Percentiles rank a stretch among this genome's conserved stretches.
Evolutionary conservation across 202 grass and related monocot genomes (phyloP).

Genomic region (Hordeum pubiflorum): DNA sequence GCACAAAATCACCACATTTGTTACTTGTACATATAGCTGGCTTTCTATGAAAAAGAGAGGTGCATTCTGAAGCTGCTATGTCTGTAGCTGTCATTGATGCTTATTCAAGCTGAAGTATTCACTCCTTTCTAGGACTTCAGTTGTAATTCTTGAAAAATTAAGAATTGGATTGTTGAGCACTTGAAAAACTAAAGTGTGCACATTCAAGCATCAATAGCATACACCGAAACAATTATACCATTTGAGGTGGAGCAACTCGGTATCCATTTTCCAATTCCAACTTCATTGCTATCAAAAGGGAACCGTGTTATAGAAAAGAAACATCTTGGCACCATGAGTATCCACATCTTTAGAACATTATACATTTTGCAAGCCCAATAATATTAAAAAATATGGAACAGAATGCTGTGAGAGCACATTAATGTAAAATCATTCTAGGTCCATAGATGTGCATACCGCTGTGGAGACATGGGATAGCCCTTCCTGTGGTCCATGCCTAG

Average conservation of each 20-base stretch:
- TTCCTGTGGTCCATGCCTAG: conserved; percentile 91
- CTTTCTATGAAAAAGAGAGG: no score
- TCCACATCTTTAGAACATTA: background rate
- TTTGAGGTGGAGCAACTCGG: background rate
- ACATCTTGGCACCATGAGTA: background rate
- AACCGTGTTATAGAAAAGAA: background rate
- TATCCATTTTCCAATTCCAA: background rate
- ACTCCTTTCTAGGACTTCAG: background rate
- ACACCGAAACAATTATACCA: background rate
- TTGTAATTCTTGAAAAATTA: background rate
- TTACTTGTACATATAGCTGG: no score
- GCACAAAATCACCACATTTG: no score
- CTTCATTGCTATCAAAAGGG: background rate
- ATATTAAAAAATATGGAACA: background rate
- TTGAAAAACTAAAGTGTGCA: conserved; percentile 9
- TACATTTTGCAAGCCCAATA: background rate
- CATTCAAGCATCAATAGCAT: background rate
- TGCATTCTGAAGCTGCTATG: background rate
- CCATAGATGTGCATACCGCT: conserved; percentile 43
- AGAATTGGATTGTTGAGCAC: background rate
- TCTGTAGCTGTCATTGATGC: background rate
- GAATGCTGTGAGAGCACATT: background rate
- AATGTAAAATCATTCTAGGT: background rate
- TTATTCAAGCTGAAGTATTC: background rate
- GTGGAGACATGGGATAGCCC: conserved; percentile 94